phyloP scores from a whole-genome alignment of 768 basidiomycete species.

The Solioccasus polychromus region DNA sequence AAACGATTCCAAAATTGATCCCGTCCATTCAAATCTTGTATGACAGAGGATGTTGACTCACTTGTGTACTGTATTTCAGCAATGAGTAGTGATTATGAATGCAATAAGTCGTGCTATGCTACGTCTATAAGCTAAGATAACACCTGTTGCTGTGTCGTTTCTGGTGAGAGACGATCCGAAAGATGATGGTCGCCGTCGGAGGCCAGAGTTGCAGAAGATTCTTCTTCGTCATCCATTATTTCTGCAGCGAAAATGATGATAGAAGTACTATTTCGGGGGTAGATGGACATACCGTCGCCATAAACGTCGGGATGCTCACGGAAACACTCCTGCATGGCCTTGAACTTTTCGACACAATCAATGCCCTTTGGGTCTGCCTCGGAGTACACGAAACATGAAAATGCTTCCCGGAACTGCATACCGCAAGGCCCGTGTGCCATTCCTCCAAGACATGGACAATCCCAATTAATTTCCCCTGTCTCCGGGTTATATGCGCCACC shows the following conservation, averaged over 20 bases:
- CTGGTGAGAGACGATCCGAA: slow-evolving; percentile 4
- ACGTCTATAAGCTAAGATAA: slow-evolving; percentile 23
- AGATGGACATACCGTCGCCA: slow-evolving; percentile 68
- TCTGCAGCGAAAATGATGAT: slow-evolving; percentile 37
- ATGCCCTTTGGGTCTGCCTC: slow-evolving; percentile 97
- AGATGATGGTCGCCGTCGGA: slow-evolving; percentile 3
- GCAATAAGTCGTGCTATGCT: slow-evolving; percentile 26
- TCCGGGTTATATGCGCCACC: slow-evolving; percentile 85
- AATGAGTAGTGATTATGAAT: slow-evolving; percentile 31
- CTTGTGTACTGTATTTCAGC: slow-evolving; percentile 17
- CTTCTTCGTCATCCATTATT: slow-evolving; percentile 67
- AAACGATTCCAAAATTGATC: slow-evolving; percentile 59
- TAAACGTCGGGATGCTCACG: slow-evolving; percentile 95
- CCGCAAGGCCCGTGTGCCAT: slow-evolving; percentile 99
- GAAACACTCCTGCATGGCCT: slow-evolving; percentile 97
- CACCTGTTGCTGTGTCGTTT: slow-evolving; percentile 13
- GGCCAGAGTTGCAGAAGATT: slow-evolving; percentile 15
- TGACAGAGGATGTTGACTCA: slow-evolving; percentile 3
- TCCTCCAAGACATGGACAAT: slow-evolving; percentile 97
- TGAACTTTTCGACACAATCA: slow-evolving; percentile 97
- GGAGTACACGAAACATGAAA: slow-evolving; percentile 94
- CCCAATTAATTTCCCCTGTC: slow-evolving; percentile 99
- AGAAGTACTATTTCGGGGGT: neutral
- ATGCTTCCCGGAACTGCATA: slow-evolving; percentile 87
- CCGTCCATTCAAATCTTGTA: slow-evolving; percentile 3